These are phyloP conservation scores for Acanthamoeba rhysodes DNA, from an alignment of 208 protist species.

Conservation along the genomic window DNA sequence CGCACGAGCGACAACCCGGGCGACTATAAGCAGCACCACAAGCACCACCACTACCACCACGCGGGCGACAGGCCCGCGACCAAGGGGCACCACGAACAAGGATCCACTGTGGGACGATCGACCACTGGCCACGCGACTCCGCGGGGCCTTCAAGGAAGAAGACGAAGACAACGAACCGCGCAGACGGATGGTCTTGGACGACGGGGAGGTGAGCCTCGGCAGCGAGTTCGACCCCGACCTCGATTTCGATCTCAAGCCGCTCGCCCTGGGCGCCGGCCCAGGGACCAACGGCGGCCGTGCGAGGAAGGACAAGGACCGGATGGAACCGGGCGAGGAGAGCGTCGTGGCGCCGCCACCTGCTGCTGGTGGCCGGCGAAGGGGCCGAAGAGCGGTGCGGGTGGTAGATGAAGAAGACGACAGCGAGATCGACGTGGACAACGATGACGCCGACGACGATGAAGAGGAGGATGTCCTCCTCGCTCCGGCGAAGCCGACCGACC, in stretches of 20 bases:
- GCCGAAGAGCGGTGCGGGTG: too few relatives aligned
- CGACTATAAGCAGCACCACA: too few relatives aligned
- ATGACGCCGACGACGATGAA: not conserved
- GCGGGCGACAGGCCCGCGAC: too few relatives aligned
- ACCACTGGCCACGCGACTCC: too few relatives aligned
- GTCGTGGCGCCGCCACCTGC: not conserved
- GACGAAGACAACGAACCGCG: not conserved
- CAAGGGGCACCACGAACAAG: too few relatives aligned
- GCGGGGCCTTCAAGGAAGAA: too few relatives aligned
- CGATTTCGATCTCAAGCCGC: constrained; percentile 4
- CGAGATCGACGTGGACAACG: not conserved
- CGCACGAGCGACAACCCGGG: too few relatives aligned
- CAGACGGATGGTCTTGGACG: not conserved
- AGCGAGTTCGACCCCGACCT: not conserved
- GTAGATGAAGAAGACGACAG: not conserved
- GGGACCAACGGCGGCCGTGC: not conserved
- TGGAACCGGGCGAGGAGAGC: constrained; percentile 8
- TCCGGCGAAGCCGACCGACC: not conserved
- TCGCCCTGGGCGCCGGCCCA: not conserved
- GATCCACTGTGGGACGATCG: too few relatives aligned
- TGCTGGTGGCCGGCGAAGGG: too few relatives aligned
- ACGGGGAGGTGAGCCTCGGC: not conserved
- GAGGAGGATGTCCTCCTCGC: not conserved
- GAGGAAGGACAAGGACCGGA: not conserved
- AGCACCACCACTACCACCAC: too few relatives aligned